Evolutionary conservation across 2,329 filamentous ascomycete genomes (phyloP).

Genomic region (Didymella glomerata): DNA sequence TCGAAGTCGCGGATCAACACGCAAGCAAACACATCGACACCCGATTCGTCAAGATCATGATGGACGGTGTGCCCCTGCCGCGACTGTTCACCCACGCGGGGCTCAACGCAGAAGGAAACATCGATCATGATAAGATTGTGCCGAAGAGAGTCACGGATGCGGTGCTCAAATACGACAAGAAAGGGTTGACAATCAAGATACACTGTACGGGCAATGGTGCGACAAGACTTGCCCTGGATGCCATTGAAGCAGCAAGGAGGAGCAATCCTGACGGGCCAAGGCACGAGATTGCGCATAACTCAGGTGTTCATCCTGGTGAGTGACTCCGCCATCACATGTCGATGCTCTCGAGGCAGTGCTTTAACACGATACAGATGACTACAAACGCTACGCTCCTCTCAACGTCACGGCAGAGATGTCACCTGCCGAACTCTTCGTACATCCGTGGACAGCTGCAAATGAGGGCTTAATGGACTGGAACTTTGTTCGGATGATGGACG

Average conservation of each 20-base stretch:
- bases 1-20: constrained; percentile 36
- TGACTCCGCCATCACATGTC: neutral
- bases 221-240: constrained; percentile 43
- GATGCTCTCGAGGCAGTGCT: neutral
- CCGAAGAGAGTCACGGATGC: constrained; percentile 33
- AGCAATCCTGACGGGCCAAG: constrained; percentile 37
- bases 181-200: constrained; percentile 47
- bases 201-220: constrained; percentile 46
- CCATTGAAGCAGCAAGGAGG: constrained; percentile 37
- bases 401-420: constrained; percentile 50
- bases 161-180: constrained; percentile 40
- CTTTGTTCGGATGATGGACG: constrained; percentile 38
- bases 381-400: constrained; percentile 37
- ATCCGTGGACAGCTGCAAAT: constrained; percentile 22
- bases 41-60: constrained; percentile 48
- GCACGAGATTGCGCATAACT: constrained; percentile 48
- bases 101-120: constrained; percentile 35
- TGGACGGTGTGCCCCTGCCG: constrained; percentile 47
- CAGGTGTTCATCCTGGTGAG: constrained; percentile 30
- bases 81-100: constrained; percentile 42
- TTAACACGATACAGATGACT: constrained; percentile 31
- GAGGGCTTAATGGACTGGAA: constrained; percentile 38
- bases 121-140: constrained; percentile 34
- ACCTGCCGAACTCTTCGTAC: constrained; percentile 38
- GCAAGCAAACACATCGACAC: constrained; percentile 42